Evolutionary conservation across 225 moss, liverwort and hornwort species (phyloP).

Genomic region (Sphagnum contortum): DNA sequence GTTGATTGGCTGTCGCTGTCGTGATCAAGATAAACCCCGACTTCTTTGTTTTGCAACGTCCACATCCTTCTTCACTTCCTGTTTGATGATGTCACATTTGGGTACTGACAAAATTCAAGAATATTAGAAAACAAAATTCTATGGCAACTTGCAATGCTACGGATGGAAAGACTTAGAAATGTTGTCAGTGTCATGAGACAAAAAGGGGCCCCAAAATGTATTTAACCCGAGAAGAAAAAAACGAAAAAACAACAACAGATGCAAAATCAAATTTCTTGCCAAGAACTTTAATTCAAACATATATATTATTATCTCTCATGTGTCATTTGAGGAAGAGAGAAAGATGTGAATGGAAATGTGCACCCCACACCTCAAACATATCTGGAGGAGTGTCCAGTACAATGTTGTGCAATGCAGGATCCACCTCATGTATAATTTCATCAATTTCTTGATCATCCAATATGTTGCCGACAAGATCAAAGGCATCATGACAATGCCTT

Average conservation of each 20-base stretch:
- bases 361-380: slow-evolving; percentile 6
- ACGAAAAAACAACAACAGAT: no score
- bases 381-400: slow-evolving; percentile 32
- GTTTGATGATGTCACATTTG: slow-evolving; percentile 15
- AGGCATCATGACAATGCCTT: slow-evolving; percentile 20
- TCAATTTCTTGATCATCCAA: slow-evolving; percentile 19
- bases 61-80: slow-evolving; percentile 50
- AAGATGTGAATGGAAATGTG: neutral
- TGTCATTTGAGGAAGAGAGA: neutral
- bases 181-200: no score
- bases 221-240: no score
- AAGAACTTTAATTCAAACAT: no score
- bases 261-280: no score
- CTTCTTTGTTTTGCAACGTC: neutral
- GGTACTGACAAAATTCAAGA: slow-evolving; percentile 37
- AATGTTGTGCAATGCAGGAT: slow-evolving; percentile 20
- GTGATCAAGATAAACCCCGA: slow-evolving; percentile 28
- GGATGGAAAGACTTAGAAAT: no score
- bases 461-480: slow-evolving; percentile 33
- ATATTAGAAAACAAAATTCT: slow-evolving; percentile 2
- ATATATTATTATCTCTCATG: no score
- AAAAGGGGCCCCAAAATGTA: no score
- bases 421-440: slow-evolving; percentile 10
- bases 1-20: slow-evolving; percentile 80
- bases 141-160: neutral